A percentile compares a stretch with the other conserved stretches of the same genome.
These are phyloP conservation scores for Solanum sejunctum DNA, from an alignment of 257 asterid species.

Conservation along the genomic window DNA sequence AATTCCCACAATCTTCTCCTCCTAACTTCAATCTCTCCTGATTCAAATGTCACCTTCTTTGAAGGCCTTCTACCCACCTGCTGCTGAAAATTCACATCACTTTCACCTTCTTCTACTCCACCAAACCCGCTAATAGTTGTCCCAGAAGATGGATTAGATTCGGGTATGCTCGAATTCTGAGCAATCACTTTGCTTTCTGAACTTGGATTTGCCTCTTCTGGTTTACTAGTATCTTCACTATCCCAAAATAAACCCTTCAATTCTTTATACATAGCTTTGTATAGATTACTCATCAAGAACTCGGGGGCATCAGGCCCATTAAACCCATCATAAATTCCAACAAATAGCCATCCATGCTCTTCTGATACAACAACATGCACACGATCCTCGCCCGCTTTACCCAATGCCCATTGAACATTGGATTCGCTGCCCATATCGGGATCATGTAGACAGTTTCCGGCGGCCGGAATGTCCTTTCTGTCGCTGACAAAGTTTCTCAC, in stretches of 20 bases:
- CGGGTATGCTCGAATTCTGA: slow-evolving; percentile 17
- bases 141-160: neutral
- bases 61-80: neutral
- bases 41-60: slow-evolving; percentile 61
- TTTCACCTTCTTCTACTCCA: slow-evolving; percentile 25
- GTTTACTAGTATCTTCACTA: slow-evolving; percentile 19
- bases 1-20: slow-evolving; percentile 94
- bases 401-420: slow-evolving; percentile 89
- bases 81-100: slow-evolving; percentile 12
- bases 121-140: neutral
- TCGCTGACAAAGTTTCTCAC: slow-evolving; percentile 63
- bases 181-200: slow-evolving; percentile 19
- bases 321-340: slow-evolving; percentile 94
- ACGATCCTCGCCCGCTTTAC: slow-evolving; percentile 97
- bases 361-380: slow-evolving; percentile 95
- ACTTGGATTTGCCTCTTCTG: slow-evolving; percentile 21
- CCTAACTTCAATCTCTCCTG: slow-evolving; percentile 55
- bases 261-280: slow-evolving; percentile 75
- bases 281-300: slow-evolving; percentile 79
- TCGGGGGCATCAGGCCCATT: slow-evolving; percentile 99
- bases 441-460: slow-evolving; percentile 31
- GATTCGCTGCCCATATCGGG: slow-evolving; percentile 31
- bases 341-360: slow-evolving; percentile 94
- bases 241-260: slow-evolving; percentile 97
- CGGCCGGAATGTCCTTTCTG: slow-evolving; percentile 27